These are phyloP conservation scores for Picochlorum sp. DNA, from an alignment of 139 green algal species.

Conservation along the genomic window DNA sequence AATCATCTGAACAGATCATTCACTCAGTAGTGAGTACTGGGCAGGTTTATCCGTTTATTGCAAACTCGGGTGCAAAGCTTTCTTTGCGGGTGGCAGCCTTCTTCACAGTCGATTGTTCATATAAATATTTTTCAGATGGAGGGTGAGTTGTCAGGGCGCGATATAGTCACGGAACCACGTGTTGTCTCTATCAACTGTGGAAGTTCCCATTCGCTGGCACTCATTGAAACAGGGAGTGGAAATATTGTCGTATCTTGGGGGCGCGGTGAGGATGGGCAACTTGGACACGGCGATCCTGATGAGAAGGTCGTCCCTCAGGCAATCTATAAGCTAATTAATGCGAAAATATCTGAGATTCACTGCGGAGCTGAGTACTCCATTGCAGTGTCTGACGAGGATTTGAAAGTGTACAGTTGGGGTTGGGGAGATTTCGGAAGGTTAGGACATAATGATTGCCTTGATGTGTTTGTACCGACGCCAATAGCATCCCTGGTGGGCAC, in stretches of 20 bases:
- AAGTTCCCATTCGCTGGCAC: constrained; percentile 16
- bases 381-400: constrained; percentile 25
- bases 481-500: constrained; percentile 49
- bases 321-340: constrained; percentile 36
- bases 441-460: constrained; percentile 61
- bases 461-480: constrained; percentile 67
- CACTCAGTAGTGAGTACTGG: too few species aligned
- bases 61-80: too few species aligned
- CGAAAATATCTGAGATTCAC: constrained; percentile 32
- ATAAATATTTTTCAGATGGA: too few species aligned
- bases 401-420: constrained; percentile 7
- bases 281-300: constrained; percentile 57
- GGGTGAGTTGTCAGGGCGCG: neutral
- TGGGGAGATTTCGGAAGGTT: constrained; percentile 38
- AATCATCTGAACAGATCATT: too few species aligned
- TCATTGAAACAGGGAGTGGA: constrained; percentile 9
- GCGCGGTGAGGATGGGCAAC: constrained; percentile 71
- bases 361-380: constrained; percentile 83
- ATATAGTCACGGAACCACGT: neutral
- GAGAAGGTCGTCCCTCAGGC: constrained; percentile 38
- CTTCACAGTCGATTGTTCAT: too few species aligned
- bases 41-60: too few species aligned
- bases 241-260: constrained; percentile 57
- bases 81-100: too few species aligned
- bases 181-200: constrained; percentile 10